A percentile compares a stretch with the other conserved stretches of the same genome.
Conservation (phyloP, 371 early-diverging fungal species). For the Mucor circinelloides region DNA sequence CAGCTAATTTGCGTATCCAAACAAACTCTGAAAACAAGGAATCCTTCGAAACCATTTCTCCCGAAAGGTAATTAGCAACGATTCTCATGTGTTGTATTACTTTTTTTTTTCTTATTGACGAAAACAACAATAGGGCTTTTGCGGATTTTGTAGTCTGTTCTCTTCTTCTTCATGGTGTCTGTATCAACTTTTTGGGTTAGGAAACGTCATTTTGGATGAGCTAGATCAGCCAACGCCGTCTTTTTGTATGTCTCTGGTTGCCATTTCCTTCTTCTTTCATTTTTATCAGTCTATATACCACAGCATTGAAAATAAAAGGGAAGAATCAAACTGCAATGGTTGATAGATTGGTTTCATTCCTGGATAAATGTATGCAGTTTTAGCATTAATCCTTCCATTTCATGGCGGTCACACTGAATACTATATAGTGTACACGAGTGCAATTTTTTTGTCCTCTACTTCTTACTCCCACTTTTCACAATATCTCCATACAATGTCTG, state of each 20-base stretch:
- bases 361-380: neutral
- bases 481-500: constrained; percentile 24
- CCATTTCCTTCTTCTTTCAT: neutral
- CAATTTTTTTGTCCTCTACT: neutral
- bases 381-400: neutral
- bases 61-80: constrained; percentile 26
- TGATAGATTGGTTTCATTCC: neutral
- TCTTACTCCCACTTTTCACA: neutral
- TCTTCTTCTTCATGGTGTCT: constrained; percentile 56
- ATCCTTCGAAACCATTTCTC: constrained; percentile 33
- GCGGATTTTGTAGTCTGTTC: constrained; percentile 62
- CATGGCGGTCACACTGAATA: neutral
- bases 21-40: constrained; percentile 30
- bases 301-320: neutral
- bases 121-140: constrained; percentile 33
- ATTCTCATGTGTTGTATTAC: neutral
- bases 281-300: neutral
- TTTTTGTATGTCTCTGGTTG: neutral
- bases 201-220: neutral
- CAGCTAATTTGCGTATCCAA: constrained; percentile 43
- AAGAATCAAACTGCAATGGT: neutral
- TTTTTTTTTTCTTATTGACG: neutral
- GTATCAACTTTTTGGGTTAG: constrained; percentile 64
- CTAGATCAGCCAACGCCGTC: neutral
- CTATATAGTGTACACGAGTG: neutral